Conservation (phyloP, 2,329 filamentous ascomycete species). For the Penicillium polonicum region DNA sequence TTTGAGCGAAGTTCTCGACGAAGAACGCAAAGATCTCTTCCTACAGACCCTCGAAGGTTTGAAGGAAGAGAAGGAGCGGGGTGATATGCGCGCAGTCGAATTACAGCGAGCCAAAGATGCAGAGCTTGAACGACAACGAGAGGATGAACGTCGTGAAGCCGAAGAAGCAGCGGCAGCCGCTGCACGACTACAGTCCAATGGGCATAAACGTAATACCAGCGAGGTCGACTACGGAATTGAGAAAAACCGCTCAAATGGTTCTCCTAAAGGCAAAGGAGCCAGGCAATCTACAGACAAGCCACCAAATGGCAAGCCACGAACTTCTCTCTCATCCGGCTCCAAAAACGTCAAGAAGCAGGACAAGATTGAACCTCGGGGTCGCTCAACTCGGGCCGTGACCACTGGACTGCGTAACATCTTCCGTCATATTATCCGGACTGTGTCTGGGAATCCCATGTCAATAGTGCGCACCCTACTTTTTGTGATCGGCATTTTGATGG, state of each 20-base stretch:
- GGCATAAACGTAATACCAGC: conserved; percentile 56
- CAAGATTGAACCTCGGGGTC: conserved; percentile 32
- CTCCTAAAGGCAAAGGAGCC: conserved; percentile 27
- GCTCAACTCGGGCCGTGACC: conserved; percentile 46
- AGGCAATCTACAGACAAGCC: conserved; percentile 30
- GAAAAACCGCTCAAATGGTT: conserved; percentile 46
- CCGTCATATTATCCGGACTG: conserved; percentile 50
- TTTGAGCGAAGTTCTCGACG: conserved; percentile 82
- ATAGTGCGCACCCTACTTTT: conserved; percentile 70
- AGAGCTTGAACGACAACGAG: conserved; percentile 51
- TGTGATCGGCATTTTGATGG: conserved; percentile 71
- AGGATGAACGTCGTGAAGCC: conserved; percentile 44
- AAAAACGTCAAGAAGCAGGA: conserved; percentile 42
- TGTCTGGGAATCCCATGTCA: conserved; percentile 56
- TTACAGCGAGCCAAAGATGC: conserved; percentile 60
- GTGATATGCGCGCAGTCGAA: conserved; percentile 64
- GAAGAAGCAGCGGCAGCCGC: conserved; percentile 34
- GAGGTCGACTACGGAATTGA: conserved; percentile 72
- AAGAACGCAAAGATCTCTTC: conserved; percentile 87
- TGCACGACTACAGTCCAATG: conserved; percentile 43
- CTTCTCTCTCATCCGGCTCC: conserved; percentile 34
- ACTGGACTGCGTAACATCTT: conserved; percentile 51
- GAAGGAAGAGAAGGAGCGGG: conserved; percentile 76
- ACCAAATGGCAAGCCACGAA: conserved; percentile 27
- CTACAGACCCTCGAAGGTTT: conserved; percentile 79